phyloP scores from a whole-genome alignment of 2,329 filamentous ascomycete species.

The Cryphonectria nitschkei region DNA sequence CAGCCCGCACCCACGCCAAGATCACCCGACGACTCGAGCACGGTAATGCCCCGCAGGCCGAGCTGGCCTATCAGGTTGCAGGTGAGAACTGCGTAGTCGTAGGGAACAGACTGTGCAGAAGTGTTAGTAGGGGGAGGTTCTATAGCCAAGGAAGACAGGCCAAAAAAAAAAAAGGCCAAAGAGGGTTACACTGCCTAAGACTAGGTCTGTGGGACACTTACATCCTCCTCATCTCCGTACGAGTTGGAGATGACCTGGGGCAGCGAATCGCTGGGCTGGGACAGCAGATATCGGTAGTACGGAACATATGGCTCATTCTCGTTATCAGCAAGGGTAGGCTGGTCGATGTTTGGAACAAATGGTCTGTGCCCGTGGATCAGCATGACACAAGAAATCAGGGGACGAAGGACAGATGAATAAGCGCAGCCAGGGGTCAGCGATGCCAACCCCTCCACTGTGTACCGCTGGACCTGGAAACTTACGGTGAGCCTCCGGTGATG shows the following conservation, averaged over 20 bases:
- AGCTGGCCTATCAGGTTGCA: slow-evolving; percentile 66
- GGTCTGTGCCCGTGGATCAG: slow-evolving; percentile 32
- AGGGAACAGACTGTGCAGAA: slow-evolving; percentile 54
- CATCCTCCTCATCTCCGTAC: slow-evolving; percentile 67
- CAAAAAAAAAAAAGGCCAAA: too few relatives aligned
- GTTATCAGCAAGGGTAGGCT: slow-evolving; percentile 42
- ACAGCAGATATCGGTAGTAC: slow-evolving; percentile 57
- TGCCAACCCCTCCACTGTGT: too few relatives aligned
- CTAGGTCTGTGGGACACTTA: neutral
- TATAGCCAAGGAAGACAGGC: neutral
- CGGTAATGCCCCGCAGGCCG: slow-evolving; percentile 67
- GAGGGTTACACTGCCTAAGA: neutral
- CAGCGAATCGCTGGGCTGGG: slow-evolving; percentile 55
- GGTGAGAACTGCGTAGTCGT: slow-evolving; percentile 55
- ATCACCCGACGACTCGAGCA: slow-evolving; percentile 68
- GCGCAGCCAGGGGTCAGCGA: neutral
- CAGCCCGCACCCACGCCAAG: slow-evolving; percentile 40
- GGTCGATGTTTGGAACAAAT: slow-evolving; percentile 37
- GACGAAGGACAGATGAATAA: too few relatives aligned
- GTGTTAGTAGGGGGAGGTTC: neutral
- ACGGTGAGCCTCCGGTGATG: slow-evolving; percentile 37
- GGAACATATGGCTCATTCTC: slow-evolving; percentile 69
- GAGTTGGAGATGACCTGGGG: slow-evolving; percentile 69
- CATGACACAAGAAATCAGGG: neutral
- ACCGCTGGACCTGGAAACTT: slow-evolving; percentile 12